Evolutionary conservation across 2,329 filamentous ascomycete species (phyloP).

Genomic region (Myrmaecium sp.): DNA sequence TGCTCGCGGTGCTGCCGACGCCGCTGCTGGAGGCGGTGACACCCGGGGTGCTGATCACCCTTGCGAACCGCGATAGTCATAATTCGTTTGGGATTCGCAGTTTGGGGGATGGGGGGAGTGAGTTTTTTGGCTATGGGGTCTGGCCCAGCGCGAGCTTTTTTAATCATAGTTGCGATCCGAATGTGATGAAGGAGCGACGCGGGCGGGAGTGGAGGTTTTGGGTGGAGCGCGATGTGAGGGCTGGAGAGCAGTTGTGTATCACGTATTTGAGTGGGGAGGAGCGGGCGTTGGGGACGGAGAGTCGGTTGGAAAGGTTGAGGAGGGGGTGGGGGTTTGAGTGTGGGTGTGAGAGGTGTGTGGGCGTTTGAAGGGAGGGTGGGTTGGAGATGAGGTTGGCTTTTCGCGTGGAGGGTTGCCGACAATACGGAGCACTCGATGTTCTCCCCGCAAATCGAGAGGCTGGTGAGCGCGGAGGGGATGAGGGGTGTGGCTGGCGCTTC

Average conservation of each 20-base stretch:
- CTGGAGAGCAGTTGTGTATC: conserved; percentile 29
- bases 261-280: conserved; percentile 33
- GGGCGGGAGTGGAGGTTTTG: conserved; percentile 26
- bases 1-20: conserved; percentile 22
- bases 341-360: conserved; percentile 22
- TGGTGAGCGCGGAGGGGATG: too few relatives aligned
- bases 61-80: conserved; percentile 25
- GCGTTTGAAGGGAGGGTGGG: not conserved
- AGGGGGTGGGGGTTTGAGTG: conserved; percentile 31
- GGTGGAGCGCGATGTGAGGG: conserved; percentile 15
- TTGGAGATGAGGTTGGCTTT: too few relatives aligned
- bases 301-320: conserved; percentile 21
- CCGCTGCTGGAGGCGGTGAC: conserved; percentile 18
- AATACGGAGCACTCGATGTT: too few relatives aligned
- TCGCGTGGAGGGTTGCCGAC: too few relatives aligned
- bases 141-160: conserved; percentile 31
- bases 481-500: too few relatives aligned
- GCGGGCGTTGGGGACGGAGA: conserved; percentile 17
- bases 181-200: conserved; percentile 23
- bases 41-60: conserved; percentile 14
- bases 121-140: conserved; percentile 32
- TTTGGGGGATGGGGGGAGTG: conserved; percentile 26
- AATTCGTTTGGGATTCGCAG: conserved; percentile 31
- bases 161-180: conserved; percentile 31
- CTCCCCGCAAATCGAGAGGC: too few relatives aligned